phyloP scores from a whole-genome alignment of 495 filamentous ascomycete species.

The Penicillium paxilli region DNA sequence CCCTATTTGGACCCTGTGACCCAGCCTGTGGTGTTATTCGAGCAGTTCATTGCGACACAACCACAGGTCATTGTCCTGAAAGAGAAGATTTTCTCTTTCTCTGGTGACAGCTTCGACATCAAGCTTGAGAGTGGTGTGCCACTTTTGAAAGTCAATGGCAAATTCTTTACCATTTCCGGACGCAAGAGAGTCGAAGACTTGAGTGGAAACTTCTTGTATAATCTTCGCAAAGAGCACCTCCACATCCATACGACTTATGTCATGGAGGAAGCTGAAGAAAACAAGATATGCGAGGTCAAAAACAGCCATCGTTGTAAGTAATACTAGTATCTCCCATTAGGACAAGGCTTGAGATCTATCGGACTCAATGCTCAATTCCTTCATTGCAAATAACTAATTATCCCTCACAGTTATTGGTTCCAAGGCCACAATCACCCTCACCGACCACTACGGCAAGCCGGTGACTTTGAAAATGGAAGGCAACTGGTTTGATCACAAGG shows the following conservation, averaged over 20 bases:
- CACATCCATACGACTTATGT: background rate
- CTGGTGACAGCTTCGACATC: background rate
- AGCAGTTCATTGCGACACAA: background rate
- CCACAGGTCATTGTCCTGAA: background rate
- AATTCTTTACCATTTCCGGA: background rate
- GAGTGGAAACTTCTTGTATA: background rate
- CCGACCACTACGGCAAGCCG: conserved; percentile 11
- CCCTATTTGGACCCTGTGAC: no score
- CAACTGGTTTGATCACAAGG: conserved; percentile 26
- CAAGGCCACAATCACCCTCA: conserved; percentile 30
- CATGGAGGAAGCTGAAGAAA: background rate
- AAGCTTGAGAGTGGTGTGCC: background rate
- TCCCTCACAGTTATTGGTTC: conserved; percentile 24
- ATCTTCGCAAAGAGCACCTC: background rate
- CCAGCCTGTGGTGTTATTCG: background rate
- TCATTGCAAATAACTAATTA: background rate
- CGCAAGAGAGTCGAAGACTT: background rate
- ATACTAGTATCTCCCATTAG: no score
- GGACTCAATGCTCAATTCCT: no score
- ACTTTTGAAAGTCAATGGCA: background rate
- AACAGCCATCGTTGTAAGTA: background rate
- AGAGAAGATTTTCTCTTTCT: background rate
- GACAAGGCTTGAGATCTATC: background rate
- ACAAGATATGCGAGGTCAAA: background rate
- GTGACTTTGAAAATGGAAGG: conserved; percentile 24